Evolutionary conservation across 306 rosid species (phyloP).

Genomic region (apple (Malus domestica)): DNA sequence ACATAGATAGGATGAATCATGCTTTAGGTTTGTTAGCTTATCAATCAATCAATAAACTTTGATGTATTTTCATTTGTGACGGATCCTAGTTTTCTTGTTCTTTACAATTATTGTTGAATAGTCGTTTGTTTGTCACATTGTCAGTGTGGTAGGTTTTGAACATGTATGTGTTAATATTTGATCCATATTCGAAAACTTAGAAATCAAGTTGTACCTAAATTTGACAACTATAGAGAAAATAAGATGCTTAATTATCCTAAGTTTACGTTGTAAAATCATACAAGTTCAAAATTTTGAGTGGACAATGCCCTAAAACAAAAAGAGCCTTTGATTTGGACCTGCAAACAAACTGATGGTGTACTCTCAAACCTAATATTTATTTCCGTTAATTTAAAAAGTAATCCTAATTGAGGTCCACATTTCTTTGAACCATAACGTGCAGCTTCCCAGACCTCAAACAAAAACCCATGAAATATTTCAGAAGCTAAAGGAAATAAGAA

Average conservation of each 20-base stretch:
- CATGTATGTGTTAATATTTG: background rate
- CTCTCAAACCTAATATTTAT: too few relatives aligned
- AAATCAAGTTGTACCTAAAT: background rate
- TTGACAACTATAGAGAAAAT: background rate
- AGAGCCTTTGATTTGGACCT: too few relatives aligned
- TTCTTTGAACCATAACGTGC: conserved; percentile 25
- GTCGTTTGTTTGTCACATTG: too few relatives aligned
- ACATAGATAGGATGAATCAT: too few relatives aligned
- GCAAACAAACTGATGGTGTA: too few relatives aligned
- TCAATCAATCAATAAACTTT: background rate
- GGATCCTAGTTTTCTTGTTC: too few relatives aligned
- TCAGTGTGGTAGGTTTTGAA: too few relatives aligned
- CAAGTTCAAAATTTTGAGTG: too few relatives aligned
- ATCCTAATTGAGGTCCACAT: background rate
- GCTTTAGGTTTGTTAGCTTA: too few relatives aligned
- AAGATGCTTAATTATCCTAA: too few relatives aligned
- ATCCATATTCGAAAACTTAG: background rate
- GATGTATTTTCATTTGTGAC: background rate
- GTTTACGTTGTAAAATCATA: too few relatives aligned
- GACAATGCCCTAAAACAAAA: background rate
- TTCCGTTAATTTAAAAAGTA: background rate
- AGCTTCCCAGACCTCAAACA: conserved; percentile 22
- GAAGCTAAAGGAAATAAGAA: background rate
- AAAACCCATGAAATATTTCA: conserved; percentile 4
- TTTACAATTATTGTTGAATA: too few relatives aligned